These are phyloP conservation scores for Pythium folliculosum DNA, from an alignment of 352 stramenopile species.

Conservation along the genomic window DNA sequence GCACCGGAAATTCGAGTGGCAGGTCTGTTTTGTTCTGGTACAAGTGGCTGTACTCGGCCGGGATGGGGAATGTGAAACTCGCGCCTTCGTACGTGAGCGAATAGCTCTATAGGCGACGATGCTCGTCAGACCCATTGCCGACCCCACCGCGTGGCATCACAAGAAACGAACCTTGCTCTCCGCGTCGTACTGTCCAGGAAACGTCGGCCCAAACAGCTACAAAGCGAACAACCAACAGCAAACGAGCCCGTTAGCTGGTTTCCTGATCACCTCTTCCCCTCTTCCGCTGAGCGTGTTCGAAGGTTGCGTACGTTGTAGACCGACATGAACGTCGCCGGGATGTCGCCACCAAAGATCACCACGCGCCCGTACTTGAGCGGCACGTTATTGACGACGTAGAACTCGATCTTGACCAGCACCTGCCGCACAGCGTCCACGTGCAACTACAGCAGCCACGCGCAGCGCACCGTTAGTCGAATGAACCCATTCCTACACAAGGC, in stretches of 20 bases:
- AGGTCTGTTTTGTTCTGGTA: constrained; percentile 80
- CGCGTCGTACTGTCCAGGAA: constrained; percentile 72
- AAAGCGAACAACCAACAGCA: background rate
- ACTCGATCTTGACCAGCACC: constrained; percentile 70
- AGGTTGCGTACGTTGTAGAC: constrained; percentile 73
- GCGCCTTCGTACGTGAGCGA: constrained; percentile 71
- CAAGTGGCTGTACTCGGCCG: constrained; percentile 63
- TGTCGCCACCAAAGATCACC: constrained; percentile 79
- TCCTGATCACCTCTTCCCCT: background rate
- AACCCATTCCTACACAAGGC: background rate
- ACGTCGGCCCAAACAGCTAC: constrained; percentile 85
- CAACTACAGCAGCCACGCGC: constrained; percentile 34
- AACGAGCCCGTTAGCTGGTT: background rate
- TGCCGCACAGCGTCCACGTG: constrained; percentile 70
- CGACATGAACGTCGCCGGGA: constrained; percentile 84
- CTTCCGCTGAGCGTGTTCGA: background rate
- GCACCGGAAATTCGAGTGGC: constrained; percentile 81
- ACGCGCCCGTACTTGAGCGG: constrained; percentile 81
- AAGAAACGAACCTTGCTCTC: constrained; percentile 46
- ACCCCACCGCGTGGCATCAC: background rate
- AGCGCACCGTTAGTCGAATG: background rate
- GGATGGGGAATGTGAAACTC: constrained; percentile 79
- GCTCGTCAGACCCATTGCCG: background rate
- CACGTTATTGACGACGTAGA: constrained; percentile 79
- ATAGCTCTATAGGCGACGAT: constrained; percentile 51